Evolutionary conservation across 371 early-diverging fungal species (phyloP).

Genomic region (Mucor racemosus): DNA sequence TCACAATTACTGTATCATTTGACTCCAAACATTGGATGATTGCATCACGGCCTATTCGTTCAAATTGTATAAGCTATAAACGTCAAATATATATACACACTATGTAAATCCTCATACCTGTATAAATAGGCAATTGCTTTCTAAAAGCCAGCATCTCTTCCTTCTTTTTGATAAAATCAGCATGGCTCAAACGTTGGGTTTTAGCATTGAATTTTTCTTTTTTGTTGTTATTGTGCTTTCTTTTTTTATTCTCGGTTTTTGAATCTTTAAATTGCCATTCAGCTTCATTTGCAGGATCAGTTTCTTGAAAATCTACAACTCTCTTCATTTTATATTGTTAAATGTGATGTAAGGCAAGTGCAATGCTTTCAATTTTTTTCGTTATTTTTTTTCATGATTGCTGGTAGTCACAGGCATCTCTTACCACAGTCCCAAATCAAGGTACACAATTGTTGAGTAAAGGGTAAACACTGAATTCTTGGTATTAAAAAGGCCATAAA

Average conservation of each 20-base stretch:
- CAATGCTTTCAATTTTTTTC: background rate
- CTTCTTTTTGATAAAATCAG: slow-evolving; percentile 35
- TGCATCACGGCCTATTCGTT: slow-evolving; percentile 56
- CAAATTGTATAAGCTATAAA: background rate
- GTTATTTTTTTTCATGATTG: background rate
- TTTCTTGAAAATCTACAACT: slow-evolving; percentile 31
- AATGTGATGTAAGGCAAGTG: background rate
- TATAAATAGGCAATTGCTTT: slow-evolving; percentile 51
- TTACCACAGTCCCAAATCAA: background rate
- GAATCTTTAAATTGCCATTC: slow-evolving; percentile 26
- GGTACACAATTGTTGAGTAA: background rate
- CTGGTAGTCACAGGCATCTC: background rate
- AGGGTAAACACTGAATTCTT: background rate
- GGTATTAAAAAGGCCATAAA: no score
- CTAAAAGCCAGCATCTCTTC: slow-evolving; percentile 49
- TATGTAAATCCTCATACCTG: slow-evolving; percentile 30
- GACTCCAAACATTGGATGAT: slow-evolving; percentile 60
- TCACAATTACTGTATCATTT: slow-evolving; percentile 63
- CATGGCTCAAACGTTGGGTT: slow-evolving; percentile 23
- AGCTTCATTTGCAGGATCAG: slow-evolving; percentile 14
- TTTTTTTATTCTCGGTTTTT: slow-evolving; percentile 19
- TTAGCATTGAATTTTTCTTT: slow-evolving; percentile 28
- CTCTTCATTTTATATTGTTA: slow-evolving; percentile 19
- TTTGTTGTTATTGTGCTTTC: slow-evolving; percentile 17
- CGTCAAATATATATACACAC: background rate